Base-by-base conservation (phyloP, 352 stramenopile species). In the Sclerospora graminicola region DNA sequence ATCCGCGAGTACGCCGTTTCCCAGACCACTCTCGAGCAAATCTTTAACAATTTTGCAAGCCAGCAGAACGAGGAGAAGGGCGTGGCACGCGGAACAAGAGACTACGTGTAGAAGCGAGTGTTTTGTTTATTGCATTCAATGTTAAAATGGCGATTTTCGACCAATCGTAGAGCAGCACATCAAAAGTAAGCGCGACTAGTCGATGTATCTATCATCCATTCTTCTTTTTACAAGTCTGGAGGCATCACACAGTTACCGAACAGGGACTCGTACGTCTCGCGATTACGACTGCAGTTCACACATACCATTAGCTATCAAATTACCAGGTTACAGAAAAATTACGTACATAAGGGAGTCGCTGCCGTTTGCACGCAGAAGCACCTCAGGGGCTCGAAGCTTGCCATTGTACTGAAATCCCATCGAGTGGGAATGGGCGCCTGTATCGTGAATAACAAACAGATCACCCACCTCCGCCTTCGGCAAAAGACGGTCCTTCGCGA, bases 371-470 rank as follows among this genome's bases (percentile, higher is more conserved):
- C 73, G 70, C 29, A 90, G 51, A 4, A 95, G 74, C 26, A 94
- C 61, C 48, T 95, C 84, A n/a, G 84, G 82, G 5, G 84, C 82
- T 14, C 84, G 79, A 38, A 94, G 68, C 49, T 94, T 95, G 54
- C 84, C 84, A 40, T 95, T 95, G 76, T 95, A 95, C 62, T 95
- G 84, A 56, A 95, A 95, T 20, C 84, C 84, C 84, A 95, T 95
- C 52, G 81, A 94, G 65, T 94, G 82, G n/a, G 79, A 69, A 58
- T 95, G 84, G 31, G 84, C 84, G 35, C 84, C 84, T 2, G 81
- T 90, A 60, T 95, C 84, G 62, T 94, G 69, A 41, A 95, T 89
- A 34, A 94, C 82, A 47, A 95, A 94, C 18, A 95, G 54, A 49
- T 95, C 84, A 38, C 81, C 82, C 10, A 93, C 79, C 29, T 81